Evolutionary conservation across 2,329 filamentous ascomycete genomes (phyloP).

Genomic region (Chrysoporthe cubensis): DNA sequence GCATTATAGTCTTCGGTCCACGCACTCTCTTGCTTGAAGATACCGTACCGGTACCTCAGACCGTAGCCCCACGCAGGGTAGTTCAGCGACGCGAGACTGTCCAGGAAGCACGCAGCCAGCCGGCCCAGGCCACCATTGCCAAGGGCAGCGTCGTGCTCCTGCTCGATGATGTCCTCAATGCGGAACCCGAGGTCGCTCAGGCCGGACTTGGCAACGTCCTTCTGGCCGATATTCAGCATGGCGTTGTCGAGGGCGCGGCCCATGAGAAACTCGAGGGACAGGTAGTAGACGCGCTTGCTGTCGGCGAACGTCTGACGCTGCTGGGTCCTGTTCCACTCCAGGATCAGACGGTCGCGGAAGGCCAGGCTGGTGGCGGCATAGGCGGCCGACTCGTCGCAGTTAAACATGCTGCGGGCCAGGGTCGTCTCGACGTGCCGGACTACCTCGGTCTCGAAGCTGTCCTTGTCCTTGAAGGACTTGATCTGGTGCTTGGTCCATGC

Average conservation of each 20-base stretch:
- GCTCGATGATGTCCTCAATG: constrained; percentile 91
- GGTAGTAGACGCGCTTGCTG: constrained; percentile 93
- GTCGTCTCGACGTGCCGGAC: constrained; percentile 97
- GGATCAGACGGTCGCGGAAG: constrained; percentile 88
- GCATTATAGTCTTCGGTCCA: not conserved
- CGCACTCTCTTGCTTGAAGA: constrained; percentile 93
- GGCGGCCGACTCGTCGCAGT: constrained; percentile 93
- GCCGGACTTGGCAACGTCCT: constrained; percentile 82
- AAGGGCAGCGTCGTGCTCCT: constrained; percentile 94
- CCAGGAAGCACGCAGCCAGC: constrained; percentile 93
- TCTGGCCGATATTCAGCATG: constrained; percentile 93
- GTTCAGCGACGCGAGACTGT: constrained; percentile 92
- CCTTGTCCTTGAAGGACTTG: constrained; percentile 73
- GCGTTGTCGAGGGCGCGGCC: constrained; percentile 95
- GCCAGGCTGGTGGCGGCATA: constrained; percentile 91
- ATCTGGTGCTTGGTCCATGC: constrained; percentile 72
- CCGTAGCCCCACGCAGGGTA: constrained; percentile 98
- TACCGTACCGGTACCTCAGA: constrained; percentile 91
- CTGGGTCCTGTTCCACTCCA: constrained; percentile 98
- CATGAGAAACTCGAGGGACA: constrained; percentile 98
- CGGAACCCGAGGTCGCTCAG: constrained; percentile 90
- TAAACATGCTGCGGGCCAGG: constrained; percentile 93
- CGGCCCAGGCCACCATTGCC: constrained; percentile 95
- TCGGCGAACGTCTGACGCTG: constrained; percentile 91
- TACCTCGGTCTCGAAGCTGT: constrained; percentile 84